Evolutionary conservation across 306 rosid species (phyloP).

Genomic region (Begonia peltatifolia): DNA sequence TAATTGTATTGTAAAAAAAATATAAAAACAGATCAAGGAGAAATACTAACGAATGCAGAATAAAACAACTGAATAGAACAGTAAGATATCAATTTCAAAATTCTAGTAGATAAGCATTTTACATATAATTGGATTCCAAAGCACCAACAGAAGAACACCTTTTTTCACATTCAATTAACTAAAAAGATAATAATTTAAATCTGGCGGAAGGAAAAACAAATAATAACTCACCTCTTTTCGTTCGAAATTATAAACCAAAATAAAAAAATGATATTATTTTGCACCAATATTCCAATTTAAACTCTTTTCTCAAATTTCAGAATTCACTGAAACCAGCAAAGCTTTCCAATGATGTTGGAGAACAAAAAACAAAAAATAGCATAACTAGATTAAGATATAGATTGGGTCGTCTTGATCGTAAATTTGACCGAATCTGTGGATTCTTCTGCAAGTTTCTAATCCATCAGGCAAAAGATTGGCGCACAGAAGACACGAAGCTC

Average conservation of each 20-base stretch:
- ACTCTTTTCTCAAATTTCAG: neutral
- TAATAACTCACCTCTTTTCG: neutral
- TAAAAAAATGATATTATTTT: neutral
- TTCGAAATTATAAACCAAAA: neutral
- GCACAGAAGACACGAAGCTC: too few relatives aligned
- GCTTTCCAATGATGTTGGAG: neutral
- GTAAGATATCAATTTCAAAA: neutral
- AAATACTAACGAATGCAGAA: neutral
- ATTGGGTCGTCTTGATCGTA: too few relatives aligned
- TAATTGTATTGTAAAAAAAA: neutral
- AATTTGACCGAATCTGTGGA: too few relatives aligned
- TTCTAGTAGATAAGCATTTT: neutral
- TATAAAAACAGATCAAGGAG: neutral
- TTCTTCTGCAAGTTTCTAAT: too few relatives aligned
- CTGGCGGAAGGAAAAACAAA: too few relatives aligned
- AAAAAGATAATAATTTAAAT: too few relatives aligned
- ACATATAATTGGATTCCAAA: too few relatives aligned
- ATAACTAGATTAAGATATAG: too few relatives aligned
- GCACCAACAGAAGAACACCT: too few relatives aligned
- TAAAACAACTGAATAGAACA: too few relatives aligned
- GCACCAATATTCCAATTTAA: neutral
- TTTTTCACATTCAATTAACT: too few relatives aligned
- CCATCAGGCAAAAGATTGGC: too few relatives aligned
- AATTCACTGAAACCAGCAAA: neutral
- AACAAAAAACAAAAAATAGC: neutral